Percentiles rank a stretch among this genome's conserved stretches.
phyloP scores from a whole-genome alignment of 2,329 filamentous ascomycete genomes.

The Rhytidhysteron rufulum region DNA sequence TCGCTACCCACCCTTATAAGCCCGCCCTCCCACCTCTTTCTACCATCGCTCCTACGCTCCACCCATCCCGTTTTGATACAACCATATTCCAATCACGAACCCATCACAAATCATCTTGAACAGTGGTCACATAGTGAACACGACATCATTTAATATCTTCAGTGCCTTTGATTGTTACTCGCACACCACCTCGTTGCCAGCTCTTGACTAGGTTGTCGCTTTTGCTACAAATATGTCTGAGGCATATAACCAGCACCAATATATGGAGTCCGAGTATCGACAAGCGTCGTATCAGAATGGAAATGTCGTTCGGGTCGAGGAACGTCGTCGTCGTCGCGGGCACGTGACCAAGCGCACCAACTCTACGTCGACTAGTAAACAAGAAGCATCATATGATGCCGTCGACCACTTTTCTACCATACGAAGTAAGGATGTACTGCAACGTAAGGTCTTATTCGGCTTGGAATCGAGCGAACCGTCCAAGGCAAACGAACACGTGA shows the following conservation, averaged over 20 bases:
- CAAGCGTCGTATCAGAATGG: slow-evolving; percentile 23
- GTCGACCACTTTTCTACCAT: not conserved
- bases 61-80: slow-evolving; percentile 7
- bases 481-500: no score
- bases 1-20: slow-evolving; percentile 10
- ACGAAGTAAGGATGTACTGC: not conserved
- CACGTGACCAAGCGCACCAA: not conserved
- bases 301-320: slow-evolving; percentile 17
- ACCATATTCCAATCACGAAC: slow-evolving; percentile 8
- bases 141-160: not conserved
- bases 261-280: slow-evolving; percentile 11
- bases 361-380: not conserved
- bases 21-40: slow-evolving; percentile 11
- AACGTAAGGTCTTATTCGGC: no score
- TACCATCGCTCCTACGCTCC: slow-evolving; percentile 15
- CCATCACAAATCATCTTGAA: slow-evolving; percentile 8
- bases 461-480: no score
- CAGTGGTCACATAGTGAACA: not conserved
- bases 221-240: slow-evolving; percentile 3
- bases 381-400: not conserved
- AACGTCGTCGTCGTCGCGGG: slow-evolving; percentile 17
- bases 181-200: slow-evolving; percentile 1
- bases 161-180: slow-evolving; percentile 2
- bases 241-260: slow-evolving; percentile 1
- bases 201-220: slow-evolving; percentile 22